Conservation (phyloP, 202 grass and related monocot species). For the Carex sylvatica region DNA sequence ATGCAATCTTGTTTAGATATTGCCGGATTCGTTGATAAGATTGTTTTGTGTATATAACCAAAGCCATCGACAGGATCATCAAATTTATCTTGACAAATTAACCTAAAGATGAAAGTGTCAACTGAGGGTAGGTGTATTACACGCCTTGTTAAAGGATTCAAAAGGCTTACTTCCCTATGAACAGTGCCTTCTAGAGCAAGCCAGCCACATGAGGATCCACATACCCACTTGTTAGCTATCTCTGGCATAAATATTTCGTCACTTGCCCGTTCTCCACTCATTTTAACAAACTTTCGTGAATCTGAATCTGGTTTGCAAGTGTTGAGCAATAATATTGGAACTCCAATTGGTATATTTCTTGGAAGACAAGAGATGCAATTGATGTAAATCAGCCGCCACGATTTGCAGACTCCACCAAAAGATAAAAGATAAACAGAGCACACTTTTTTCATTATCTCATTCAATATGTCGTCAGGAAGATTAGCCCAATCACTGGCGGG, state of each 20-base stretch:
- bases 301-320: not conserved
- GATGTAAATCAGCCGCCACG: not conserved
- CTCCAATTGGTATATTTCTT: no score
- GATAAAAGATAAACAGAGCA: not conserved
- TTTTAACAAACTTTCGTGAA: not conserved
- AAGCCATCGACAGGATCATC: not conserved
- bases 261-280: not conserved
- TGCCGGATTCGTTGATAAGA: no score
- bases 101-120: not conserved
- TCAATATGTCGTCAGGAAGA: not conserved
- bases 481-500: no score
- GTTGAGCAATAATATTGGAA: not conserved
- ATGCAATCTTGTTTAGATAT: no score
- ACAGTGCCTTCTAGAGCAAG: not conserved
- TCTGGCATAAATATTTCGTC: not conserved
- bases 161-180: not conserved
- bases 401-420: not conserved
- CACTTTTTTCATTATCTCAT: not conserved
- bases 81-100: not conserved
- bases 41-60: not conserved
- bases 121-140: not conserved
- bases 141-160: not conserved
- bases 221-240: not conserved
- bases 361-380: no score
- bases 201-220: constrained; percentile 20